These are phyloP conservation scores for Borovskyia barvae DNA, from an alignment of 208 protist species.

Conservation along the genomic window DNA sequence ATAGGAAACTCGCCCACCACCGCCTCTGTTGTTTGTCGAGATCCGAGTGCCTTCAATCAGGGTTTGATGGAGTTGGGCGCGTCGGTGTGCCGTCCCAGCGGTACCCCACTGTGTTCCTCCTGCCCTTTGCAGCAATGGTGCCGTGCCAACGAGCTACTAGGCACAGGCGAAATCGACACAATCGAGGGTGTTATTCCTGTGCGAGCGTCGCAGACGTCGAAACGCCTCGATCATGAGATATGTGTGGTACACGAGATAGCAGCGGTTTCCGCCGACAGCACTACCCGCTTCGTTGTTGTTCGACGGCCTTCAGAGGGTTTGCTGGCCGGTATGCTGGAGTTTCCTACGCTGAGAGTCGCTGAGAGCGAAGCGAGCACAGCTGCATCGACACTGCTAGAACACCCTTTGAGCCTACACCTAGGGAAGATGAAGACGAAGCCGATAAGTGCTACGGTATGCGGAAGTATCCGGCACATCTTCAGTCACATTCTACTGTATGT, in stretches of 20 bases:
- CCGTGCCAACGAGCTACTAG: slow-evolving; percentile 32
- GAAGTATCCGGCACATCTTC: slow-evolving; percentile 73
- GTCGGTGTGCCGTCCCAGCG: slow-evolving; percentile 76
- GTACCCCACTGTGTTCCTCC: slow-evolving; percentile 54
- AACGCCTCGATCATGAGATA: slow-evolving; percentile 54
- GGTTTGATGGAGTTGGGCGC: slow-evolving; percentile 94
- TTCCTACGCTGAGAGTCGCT: slow-evolving; percentile 37
- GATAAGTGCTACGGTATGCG: slow-evolving; percentile 6
- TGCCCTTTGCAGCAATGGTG: slow-evolving; percentile 74
- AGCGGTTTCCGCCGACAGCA: not conserved
- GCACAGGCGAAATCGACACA: slow-evolving; percentile 39
- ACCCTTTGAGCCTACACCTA: slow-evolving; percentile 4
- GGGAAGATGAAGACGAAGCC: not conserved
- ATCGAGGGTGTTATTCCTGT: slow-evolving; percentile 85
- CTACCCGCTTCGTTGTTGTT: slow-evolving; percentile 58
- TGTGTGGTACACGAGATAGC: slow-evolving; percentile 73
- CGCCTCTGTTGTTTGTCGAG: slow-evolving; percentile 14
- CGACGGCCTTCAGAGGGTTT: slow-evolving; percentile 53
- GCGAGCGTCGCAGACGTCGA: slow-evolving; percentile 31
- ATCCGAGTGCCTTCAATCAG: slow-evolving; percentile 84
- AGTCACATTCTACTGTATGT: slow-evolving; percentile 85
- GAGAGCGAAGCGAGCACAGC: not conserved
- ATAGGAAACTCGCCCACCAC: slow-evolving; percentile 34
- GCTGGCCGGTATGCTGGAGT: slow-evolving; percentile 87
- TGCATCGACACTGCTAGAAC: not conserved